phyloP scores from a whole-genome alignment of 1,284 basidiomycete genomes.

The Marasmius fiardii region DNA sequence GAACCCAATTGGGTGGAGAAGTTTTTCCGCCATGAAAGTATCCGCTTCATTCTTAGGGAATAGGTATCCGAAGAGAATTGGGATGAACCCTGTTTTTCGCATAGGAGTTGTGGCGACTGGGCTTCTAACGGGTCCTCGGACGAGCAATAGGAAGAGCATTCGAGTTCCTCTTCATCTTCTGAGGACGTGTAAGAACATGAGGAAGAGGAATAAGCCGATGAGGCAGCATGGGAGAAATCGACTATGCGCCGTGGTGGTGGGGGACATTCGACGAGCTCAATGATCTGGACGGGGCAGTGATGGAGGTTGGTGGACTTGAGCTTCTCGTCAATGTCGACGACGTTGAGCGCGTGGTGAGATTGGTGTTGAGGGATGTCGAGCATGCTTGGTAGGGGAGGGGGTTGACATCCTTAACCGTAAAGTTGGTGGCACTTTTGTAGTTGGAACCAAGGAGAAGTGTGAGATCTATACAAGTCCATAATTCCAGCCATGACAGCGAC shows the following conservation, averaged over 20 bases:
- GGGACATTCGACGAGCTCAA: slow-evolving; percentile 67
- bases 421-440: slow-evolving; percentile 20
- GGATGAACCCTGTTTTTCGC: slow-evolving; percentile 24
- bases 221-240: slow-evolving; percentile 33
- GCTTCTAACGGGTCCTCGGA: slow-evolving; percentile 38
- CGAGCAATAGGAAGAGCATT: slow-evolving; percentile 64
- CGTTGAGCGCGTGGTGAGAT: slow-evolving; percentile 20
- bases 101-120: slow-evolving; percentile 17
- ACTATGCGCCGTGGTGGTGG: slow-evolving; percentile 49
- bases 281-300: slow-evolving; percentile 58
- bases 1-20: slow-evolving; percentile 33
- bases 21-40: slow-evolving; percentile 61
- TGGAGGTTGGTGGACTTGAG: slow-evolving; percentile 39
- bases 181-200: slow-evolving; percentile 28
- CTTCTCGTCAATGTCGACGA: slow-evolving; percentile 31
- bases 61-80: slow-evolving; percentile 46
- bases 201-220: slow-evolving; percentile 34
- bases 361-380: slow-evolving; percentile 19
- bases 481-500: slow-evolving; percentile 12
- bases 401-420: neutral
- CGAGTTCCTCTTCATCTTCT: slow-evolving; percentile 39
- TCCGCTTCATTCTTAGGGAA: slow-evolving; percentile 48
- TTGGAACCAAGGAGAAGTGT: slow-evolving; percentile 13
- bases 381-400: slow-evolving; percentile 16
- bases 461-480: slow-evolving; percentile 17